Base-by-base conservation (phyloP, 192 early-diverging fungal species). In the Backusella liffmaniae region DNA sequence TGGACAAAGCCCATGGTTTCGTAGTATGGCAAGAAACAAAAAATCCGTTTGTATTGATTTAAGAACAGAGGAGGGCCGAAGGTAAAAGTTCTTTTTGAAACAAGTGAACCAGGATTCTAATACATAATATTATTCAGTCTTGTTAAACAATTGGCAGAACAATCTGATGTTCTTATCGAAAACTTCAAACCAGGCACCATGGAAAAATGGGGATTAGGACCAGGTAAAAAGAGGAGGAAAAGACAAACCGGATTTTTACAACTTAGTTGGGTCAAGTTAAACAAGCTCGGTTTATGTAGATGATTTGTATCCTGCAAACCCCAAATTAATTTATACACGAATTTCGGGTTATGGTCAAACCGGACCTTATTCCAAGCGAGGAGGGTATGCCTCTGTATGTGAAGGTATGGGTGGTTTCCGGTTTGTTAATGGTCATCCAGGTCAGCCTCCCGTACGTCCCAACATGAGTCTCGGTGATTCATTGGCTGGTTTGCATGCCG, bases 201-300 rank as follows among this genome's bases (percentile, higher is more conserved):
- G 83, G 84, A 88, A 68, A 88, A 87, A 75, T 88, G 86, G 86
- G 86, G 86, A 30, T 73, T 88, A 67, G 87, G 87, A 1, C 86
- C 86, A 29, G 83, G 80, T 82, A 75, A 53, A 59, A 36, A 44
- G 67, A 8, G 18, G 16, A 29, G 15, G 29, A 0, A 42, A 8
- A 26, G 30, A 26, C 23, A 21, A 29, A 5, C 18, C 44, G 30
- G 5, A 23, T 4, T 44, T 30, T 56, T 39, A 39, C 62, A 32
- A 36, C n/a, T 29, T 21, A 1, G 42, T 5, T 18, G 46, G 18
- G 46, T 13, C 18, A 49, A 49, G 46, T n/a, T 49, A 49, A 49
- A 49, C 16, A 49, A 49, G 5, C 5, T 49, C 15, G 5, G 46
- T 49, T 30, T 4, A 44, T 68, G 8, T 44, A 82, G 86, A 80